Percentiles rank a stretch among this genome's conserved stretches.
phyloP scores from a whole-genome alignment of 495 filamentous ascomycete species.

The Alectoria sarmentosa region DNA sequence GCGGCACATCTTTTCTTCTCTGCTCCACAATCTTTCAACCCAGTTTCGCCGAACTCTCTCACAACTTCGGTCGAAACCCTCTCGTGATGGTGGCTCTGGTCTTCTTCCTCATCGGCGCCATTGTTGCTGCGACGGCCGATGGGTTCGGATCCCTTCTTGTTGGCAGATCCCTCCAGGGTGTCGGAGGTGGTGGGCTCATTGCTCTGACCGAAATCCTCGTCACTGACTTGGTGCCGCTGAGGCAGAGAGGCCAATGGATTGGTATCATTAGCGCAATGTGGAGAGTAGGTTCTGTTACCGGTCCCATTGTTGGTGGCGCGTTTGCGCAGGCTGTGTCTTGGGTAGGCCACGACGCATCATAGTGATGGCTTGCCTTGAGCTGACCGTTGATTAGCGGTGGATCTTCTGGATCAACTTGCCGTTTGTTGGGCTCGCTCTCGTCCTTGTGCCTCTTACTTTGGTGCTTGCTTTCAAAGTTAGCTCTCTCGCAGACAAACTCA shows the following conservation, averaged over 20 bases:
- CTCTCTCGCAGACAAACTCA: constrained; percentile 37
- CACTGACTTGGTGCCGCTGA: constrained; percentile 50
- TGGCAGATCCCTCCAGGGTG: constrained; percentile 60
- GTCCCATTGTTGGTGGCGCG: constrained; percentile 62
- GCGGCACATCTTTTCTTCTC: constrained; percentile 49
- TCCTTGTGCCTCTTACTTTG: constrained; percentile 45
- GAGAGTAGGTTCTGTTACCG: constrained; percentile 58
- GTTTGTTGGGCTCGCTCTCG: constrained; percentile 41
- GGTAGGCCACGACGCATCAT: constrained; percentile 31
- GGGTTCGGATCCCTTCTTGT: constrained; percentile 55
- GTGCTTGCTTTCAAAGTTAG: constrained; percentile 38
- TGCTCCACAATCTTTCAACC: constrained; percentile 47
- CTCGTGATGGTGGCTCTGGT: constrained; percentile 33
- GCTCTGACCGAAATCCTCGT: constrained; percentile 58
- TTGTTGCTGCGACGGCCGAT: constrained; percentile 38
- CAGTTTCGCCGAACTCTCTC: constrained; percentile 35
- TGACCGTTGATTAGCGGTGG: constrained; percentile 34
- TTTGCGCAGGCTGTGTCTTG: constrained; percentile 59
- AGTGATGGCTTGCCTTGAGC: neutral
- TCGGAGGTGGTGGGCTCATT: constrained; percentile 65
- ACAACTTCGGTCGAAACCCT: constrained; percentile 33
- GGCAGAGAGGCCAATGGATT: constrained; percentile 41
- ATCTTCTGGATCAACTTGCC: constrained; percentile 53
- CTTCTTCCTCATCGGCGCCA: constrained; percentile 26
- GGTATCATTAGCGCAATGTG: constrained; percentile 51